Base-by-base conservation (phyloP, 2,329 filamentous ascomycete genomes). In the Apiospora sp. region DNA sequence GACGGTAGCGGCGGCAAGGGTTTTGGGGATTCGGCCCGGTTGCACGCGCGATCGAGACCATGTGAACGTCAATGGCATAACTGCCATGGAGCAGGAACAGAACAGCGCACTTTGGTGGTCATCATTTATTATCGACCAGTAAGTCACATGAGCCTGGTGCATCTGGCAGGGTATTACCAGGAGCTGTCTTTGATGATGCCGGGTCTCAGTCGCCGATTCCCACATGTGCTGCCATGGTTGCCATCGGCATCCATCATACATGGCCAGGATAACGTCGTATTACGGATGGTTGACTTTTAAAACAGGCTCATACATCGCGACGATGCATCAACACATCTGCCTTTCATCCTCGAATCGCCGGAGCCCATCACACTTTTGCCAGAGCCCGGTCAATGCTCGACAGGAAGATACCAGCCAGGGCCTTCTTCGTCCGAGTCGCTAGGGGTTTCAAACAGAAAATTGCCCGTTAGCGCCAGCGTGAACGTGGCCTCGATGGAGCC, bases 101-200 rank as follows among this genome's bases (percentile, higher is more conserved):
- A 80, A 79, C 7, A 80, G 83, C 67, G 81, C 82, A 58, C 76
- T 85, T 43, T 86, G 85, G 80, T 86, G 84, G 84, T 82, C 80
- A 2, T 77, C 86, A 58, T 83, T 86, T 72, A 83, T 86, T 24
- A 77, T 86, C 43, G 84, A 86, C 72, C 83, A 85, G 83, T 84
- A 75, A 79, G 82, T 79, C 48, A 30, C 41, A 44, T 71, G 49
- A 54, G 27, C n/a, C 49, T 54, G 24, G n/a, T 27, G 46, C 14
- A 24, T 14, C 12, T 27, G 4, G 24, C 13, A 12, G 30, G 13
- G 24, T 16, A 58, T 58, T 13, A 16, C 1, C 51, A 34, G 5
- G 51, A 13, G 16, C 14, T 34, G 14, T 12, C 16, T 58, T 34
- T 14, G 27, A 34, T 12, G 51, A 34, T 27, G 51, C 19, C 51